A percentile compares a stretch with the other conserved stretches of the same genome.
phyloP scores from a whole-genome alignment of 2,329 filamentous ascomycete genomes.

The Penicillium digitatum region DNA sequence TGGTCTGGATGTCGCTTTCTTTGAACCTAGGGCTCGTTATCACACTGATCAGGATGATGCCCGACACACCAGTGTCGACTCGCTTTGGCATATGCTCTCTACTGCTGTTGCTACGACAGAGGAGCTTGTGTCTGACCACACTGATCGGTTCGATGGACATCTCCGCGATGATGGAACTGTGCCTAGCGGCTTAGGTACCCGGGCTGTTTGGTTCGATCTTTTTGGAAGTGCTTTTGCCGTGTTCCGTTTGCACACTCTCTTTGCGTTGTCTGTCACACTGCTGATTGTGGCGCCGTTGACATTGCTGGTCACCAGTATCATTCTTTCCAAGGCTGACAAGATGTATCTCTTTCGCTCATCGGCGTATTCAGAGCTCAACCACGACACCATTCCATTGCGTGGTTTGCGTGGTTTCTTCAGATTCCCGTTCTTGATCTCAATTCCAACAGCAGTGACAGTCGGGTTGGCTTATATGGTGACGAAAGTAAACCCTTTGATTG shows the following conservation, averaged over 20 bases:
- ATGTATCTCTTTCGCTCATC: slow-evolving; percentile 80
- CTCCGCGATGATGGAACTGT: slow-evolving; percentile 58
- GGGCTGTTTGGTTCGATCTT: slow-evolving; percentile 90
- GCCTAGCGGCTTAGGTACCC: slow-evolving; percentile 61
- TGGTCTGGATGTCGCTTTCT: slow-evolving; percentile 89
- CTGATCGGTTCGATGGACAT: slow-evolving; percentile 61
- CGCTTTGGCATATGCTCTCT: slow-evolving; percentile 93
- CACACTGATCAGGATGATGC: slow-evolving; percentile 88
- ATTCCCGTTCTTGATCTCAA: slow-evolving; percentile 69
- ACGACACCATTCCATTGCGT: slow-evolving; percentile 60
- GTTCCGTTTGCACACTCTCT: slow-evolving; percentile 75
- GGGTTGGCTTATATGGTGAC: slow-evolving; percentile 70
- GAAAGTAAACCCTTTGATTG: slow-evolving; percentile 82
- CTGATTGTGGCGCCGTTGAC: slow-evolving; percentile 74
- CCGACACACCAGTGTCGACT: slow-evolving; percentile 62
- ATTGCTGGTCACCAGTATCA: slow-evolving; percentile 64
- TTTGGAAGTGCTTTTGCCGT: slow-evolving; percentile 77
- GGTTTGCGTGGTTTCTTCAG: slow-evolving; percentile 81
- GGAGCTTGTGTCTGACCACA: slow-evolving; percentile 65
- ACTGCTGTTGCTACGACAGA: slow-evolving; percentile 71
- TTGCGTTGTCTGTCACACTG: slow-evolving; percentile 79
- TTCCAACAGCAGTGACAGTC: slow-evolving; percentile 65
- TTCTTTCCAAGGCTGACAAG: slow-evolving; percentile 69
- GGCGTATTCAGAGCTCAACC: slow-evolving; percentile 57
- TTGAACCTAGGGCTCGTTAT: slow-evolving; percentile 77